phyloP scores from a whole-genome alignment of 257 asterid species.

The Plantago major region DNA sequence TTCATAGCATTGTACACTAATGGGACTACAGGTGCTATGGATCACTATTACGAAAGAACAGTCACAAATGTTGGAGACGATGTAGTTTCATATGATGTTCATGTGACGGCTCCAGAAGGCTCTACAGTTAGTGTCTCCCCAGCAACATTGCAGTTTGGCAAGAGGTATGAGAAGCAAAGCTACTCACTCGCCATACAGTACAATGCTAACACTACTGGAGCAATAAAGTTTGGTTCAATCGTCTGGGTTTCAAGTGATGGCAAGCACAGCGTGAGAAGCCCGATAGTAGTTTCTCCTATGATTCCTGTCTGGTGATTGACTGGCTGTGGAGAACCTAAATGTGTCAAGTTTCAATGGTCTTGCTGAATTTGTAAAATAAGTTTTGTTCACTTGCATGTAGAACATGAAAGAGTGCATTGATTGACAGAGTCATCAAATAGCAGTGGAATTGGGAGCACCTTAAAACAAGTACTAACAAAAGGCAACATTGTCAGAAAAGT shows the following conservation, averaged over 20 bases:
- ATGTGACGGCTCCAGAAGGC: slow-evolving; percentile 17
- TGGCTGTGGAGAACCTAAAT: too few species aligned
- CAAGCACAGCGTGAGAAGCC: slow-evolving; percentile 38
- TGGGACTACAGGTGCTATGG: not conserved
- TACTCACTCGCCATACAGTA: slow-evolving; percentile 25
- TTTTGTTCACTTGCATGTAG: too few species aligned
- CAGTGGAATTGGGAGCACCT: too few species aligned
- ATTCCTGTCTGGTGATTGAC: too few species aligned
- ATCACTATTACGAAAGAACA: slow-evolving; percentile 20
- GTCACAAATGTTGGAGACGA: slow-evolving; percentile 30
- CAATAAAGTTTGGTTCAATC: slow-evolving; percentile 29
- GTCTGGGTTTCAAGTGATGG: slow-evolving; percentile 44
- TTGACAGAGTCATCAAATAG: too few species aligned
- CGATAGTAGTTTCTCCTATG: slow-evolving; percentile 31
- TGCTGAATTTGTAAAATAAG: too few species aligned
- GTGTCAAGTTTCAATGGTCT: too few species aligned
- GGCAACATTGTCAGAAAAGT: too few species aligned
- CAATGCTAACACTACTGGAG: slow-evolving; percentile 4
- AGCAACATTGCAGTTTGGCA: slow-evolving; percentile 18
- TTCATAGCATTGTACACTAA: slow-evolving; percentile 26
- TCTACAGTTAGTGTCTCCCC: slow-evolving; percentile 20
- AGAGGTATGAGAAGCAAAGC: slow-evolving; percentile 29
- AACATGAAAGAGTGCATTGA: too few species aligned
- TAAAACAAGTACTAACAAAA: too few species aligned
- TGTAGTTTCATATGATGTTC: slow-evolving; percentile 20